These are phyloP conservation scores for Penicillium fuscoglaucum DNA, from an alignment of 2,329 filamentous ascomycete genomes.

Conservation along the genomic window DNA sequence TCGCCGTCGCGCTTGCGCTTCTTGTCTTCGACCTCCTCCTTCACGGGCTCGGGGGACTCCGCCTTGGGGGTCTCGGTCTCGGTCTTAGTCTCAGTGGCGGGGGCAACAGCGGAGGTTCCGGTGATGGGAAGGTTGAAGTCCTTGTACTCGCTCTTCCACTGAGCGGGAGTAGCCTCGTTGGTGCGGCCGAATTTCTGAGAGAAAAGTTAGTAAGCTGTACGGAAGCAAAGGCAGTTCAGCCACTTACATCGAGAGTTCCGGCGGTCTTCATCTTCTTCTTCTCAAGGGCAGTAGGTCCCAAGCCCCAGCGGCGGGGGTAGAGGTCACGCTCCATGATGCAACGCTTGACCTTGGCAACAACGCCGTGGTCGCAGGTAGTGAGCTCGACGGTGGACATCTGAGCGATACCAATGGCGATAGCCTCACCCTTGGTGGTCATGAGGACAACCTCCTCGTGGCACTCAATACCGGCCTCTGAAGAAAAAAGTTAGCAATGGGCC, in stretches of 20 bases:
- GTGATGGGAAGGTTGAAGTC: constrained; percentile 67
- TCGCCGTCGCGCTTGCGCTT: constrained; percentile 61
- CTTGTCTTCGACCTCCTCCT: constrained; percentile 50
- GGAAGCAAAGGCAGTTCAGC: not conserved
- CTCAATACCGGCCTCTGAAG: constrained; percentile 79
- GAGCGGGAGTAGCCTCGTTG: constrained; percentile 89
- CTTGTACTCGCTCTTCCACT: constrained; percentile 91
- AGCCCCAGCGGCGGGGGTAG: constrained; percentile 94
- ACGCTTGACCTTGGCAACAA: constrained; percentile 98
- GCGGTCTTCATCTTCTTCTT: constrained; percentile 99
- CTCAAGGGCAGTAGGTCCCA: constrained; percentile 87
- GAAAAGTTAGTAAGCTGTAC: not conserved
- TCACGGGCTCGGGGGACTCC: constrained; percentile 29
- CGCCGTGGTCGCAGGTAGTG: constrained; percentile 93
- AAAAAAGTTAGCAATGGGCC: constrained; percentile 11
- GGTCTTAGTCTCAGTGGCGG: constrained; percentile 32
- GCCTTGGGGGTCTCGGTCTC: constrained; percentile 16
- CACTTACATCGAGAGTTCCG: constrained; percentile 76
- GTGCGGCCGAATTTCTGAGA: constrained; percentile 76
- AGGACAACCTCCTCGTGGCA: constrained; percentile 94
- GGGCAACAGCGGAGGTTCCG: constrained; percentile 48
- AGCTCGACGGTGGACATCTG: constrained; percentile 99
- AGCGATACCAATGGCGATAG: constrained; percentile 91
- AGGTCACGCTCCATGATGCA: constrained; percentile 99
- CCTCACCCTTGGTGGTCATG: constrained; percentile 99